phyloP scores from a whole-genome alignment of 495 filamentous ascomycete species.

The Neurospora intermedia region DNA sequence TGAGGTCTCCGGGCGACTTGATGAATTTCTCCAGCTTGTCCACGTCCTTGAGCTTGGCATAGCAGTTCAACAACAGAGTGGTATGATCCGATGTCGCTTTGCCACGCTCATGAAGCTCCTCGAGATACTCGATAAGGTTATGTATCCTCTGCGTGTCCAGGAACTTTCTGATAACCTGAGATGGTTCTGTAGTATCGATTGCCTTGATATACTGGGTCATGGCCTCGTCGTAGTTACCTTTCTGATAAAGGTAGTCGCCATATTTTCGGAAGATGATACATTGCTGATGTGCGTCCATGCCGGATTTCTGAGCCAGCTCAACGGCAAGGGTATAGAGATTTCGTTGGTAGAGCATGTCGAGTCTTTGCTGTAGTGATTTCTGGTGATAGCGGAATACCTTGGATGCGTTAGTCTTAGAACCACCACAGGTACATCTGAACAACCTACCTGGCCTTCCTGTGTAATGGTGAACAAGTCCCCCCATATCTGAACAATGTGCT shows the following conservation, averaged over 20 bases:
- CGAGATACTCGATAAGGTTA: conserved; percentile 93
- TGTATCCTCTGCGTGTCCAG: conserved; percentile 94
- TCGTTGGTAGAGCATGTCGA: conserved; percentile 88
- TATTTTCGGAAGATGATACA: conserved; percentile 90
- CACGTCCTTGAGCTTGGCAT: conserved; percentile 93
- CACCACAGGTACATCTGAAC: not conserved
- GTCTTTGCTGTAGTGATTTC: conserved; percentile 77
- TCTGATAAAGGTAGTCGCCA: conserved; percentile 92
- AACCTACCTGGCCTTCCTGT: conserved; percentile 72
- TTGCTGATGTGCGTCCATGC: conserved; percentile 65
- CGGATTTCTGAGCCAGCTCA: conserved; percentile 82
- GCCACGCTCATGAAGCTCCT: conserved; percentile 91
- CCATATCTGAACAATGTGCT: conserved; percentile 77
- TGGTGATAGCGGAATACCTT: conserved; percentile 86
- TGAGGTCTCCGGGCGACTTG: conserved; percentile 85
- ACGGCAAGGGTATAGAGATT: conserved; percentile 89
- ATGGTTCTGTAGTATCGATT: conserved; percentile 89
- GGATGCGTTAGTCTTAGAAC: not conserved
- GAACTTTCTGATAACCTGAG: conserved; percentile 91
- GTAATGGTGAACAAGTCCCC: conserved; percentile 81
- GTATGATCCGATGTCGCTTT: conserved; percentile 94
- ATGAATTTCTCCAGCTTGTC: conserved; percentile 93
- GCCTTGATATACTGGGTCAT: conserved; percentile 98
- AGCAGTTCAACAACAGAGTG: conserved; percentile 89
- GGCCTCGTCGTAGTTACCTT: conserved; percentile 86